Percentiles rank a stretch among this genome's conserved stretches.
These are phyloP conservation scores for Basipetospora sp. DNA, from an alignment of 2,329 filamentous ascomycete genomes.

Conservation along the genomic window DNA sequence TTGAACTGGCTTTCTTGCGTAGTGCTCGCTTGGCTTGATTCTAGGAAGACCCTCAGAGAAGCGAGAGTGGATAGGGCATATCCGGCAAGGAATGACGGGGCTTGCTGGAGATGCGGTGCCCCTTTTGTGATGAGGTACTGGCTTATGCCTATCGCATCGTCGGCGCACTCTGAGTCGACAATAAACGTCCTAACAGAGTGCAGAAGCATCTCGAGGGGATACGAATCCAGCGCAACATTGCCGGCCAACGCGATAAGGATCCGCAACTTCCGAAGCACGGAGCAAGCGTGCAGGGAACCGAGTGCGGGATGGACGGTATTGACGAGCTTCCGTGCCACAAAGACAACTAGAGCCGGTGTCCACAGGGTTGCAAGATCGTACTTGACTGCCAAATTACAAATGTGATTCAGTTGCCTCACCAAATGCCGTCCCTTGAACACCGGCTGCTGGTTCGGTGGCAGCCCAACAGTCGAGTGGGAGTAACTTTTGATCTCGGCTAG, in stretches of 20 bases:
- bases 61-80: constrained; percentile 66
- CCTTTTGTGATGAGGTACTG: constrained; percentile 69
- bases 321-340: constrained; percentile 62
- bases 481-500: constrained; percentile 56
- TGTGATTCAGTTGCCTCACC: constrained; percentile 55
- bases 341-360: constrained; percentile 60
- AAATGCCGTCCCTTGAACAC: constrained; percentile 69
- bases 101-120: constrained; percentile 43
- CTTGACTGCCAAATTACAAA: constrained; percentile 55
- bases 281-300: constrained; percentile 74
- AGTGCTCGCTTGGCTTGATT: constrained; percentile 60
- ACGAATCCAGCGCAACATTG: constrained; percentile 54
- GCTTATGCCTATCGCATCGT: constrained; percentile 75
- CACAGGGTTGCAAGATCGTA: constrained; percentile 53
- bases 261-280: constrained; percentile 71
- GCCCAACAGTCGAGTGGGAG: constrained; percentile 46
- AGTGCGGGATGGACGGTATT: constrained; percentile 69
- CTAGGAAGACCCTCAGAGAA: constrained; percentile 61
- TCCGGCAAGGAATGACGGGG: constrained; percentile 66
- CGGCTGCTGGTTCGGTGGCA: constrained; percentile 74
- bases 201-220: constrained; percentile 80
- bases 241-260: constrained; percentile 70
- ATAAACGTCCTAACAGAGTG: constrained; percentile 67
- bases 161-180: constrained; percentile 71
- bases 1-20: constrained; percentile 74